Base-by-base conservation (phyloP, 2,329 filamentous ascomycete species). In the Epicoccum nigrum region DNA sequence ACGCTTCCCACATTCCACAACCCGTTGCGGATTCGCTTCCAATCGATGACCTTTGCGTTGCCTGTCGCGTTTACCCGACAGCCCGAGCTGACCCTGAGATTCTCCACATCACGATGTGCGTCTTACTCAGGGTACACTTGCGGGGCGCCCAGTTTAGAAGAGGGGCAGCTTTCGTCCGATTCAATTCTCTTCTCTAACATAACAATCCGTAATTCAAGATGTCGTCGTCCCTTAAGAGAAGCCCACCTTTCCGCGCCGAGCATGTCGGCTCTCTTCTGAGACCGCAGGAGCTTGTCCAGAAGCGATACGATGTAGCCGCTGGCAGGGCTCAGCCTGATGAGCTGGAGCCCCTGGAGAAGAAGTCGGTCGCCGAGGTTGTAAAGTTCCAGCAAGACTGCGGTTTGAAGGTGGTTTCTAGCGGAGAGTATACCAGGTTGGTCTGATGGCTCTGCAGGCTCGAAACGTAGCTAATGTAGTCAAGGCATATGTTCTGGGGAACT, bases 201-300 rank as follows among this genome's bases (percentile, higher is more conserved):
- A 32, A 44, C 28, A 38, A 19, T 50, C 39, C 35, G 41, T 21
- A 44, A 74, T 74, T 74, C 55, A 71, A 75, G 60, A 65, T 67
- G 69, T 60, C 67, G 69, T 60, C 67, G 32, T 52, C 65, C 31
- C 61, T 62, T 31, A 71, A 71, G 55, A 65, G 67, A 65, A 68
- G 56, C 57, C 82, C 84, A 33, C 86, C 85, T 41, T 90, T 88
- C 74, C 82, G 88, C 67, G 86, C 86, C 53, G 87, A 90, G 74
- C 87, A 90, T 59, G 81, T 89, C 55, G 87, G 87, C 41, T 89
- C 86, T 12, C 78, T 90, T 25, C 81, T 90, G 51, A 85, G 87
- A 25, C 86, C 87, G 1, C 72, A 83, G 44, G 74, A 81, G 43
- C 80, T 90, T 20, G 77, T 88, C 12, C 77, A 83, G 38, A 82